Base-by-base conservation (phyloP, 257 asterid species). In the Capsicum pubescens region DNA sequence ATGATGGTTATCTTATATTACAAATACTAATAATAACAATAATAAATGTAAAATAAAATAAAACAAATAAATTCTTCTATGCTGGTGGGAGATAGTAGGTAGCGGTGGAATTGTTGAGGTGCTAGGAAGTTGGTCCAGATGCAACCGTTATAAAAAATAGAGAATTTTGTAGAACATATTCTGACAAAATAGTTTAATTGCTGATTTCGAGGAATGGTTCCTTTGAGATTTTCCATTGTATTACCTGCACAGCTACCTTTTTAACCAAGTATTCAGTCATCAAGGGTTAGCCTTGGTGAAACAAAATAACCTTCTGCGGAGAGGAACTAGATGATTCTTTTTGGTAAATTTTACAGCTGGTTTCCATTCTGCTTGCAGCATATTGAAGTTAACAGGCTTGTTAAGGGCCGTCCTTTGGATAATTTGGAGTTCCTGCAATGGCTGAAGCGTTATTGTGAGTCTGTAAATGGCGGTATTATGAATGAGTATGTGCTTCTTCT, bases 381-480 rank as follows among this genome's bases (percentile, higher is more conserved):
- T 85, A 92, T 95, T 87, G 99, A 95, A 89, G 99, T 95, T 76
- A 93, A 90, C 90, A 92, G 91, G 87, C 96, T 95, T 83, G 95
- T 95, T 57, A 95, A 95, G 85, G 97, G 90, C n/a, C 90, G 99
- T 86, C 93, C 99, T 44, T 84, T 95, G 89, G 99, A 95, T 90
- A 95, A 95, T 90, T 88, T 95, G 93, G 99, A 95, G 91, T 95
- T 95, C 72, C 89, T 95, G 70, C 99, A 95, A 87, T 95, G 99
- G 99, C 89, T 95, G 88, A 95, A 95, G 87, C 97, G 95, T 79
- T 92, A 94, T 69, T 95, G 98, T 81, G 99, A 95, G 89, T 93
- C 97, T 44, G 86, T 95, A 52, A 94, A 91, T 39, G 97, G 99
- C 57, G 99, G 99, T 83, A 88, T 91, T 68, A 91, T 92, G 93